These are phyloP conservation scores for Alternaria ethzedia DNA, from an alignment of 2,329 filamentous ascomycete genomes.

Conservation along the genomic window DNA sequence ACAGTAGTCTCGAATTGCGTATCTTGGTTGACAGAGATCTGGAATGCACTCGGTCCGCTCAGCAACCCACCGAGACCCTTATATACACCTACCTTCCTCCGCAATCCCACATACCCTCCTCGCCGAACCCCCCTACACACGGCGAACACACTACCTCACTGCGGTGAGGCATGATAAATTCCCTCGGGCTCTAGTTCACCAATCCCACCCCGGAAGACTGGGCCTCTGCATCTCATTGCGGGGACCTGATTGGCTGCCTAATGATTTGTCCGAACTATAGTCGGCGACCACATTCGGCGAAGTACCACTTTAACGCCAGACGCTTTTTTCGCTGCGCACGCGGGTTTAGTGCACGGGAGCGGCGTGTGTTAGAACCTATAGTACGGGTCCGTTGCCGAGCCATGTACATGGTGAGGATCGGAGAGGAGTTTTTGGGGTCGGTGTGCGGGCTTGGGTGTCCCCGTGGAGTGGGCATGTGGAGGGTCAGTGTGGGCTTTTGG, in stretches of 20 bases:
- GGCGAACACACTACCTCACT: not conserved
- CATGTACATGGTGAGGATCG: not conserved
- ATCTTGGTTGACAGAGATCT: not conserved
- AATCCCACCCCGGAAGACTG: not conserved
- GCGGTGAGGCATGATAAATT: not conserved
- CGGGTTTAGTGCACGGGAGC: conserved; percentile 9
- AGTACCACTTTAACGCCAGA: not conserved
- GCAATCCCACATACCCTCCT: not conserved
- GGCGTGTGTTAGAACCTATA: conserved; percentile 16
- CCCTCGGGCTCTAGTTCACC: not conserved
- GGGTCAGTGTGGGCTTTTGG: not conserved
- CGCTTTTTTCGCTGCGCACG: not conserved
- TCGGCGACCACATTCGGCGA: conserved; percentile 28
- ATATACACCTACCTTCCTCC: not conserved
- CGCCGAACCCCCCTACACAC: not conserved
- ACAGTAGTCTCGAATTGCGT: not conserved
- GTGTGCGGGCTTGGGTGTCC: not conserved
- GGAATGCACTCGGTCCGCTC: not conserved
- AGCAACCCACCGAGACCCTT: not conserved
- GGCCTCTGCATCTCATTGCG: not conserved
- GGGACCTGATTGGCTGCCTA: conserved; percentile 2
- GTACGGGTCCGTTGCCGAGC: conserved; percentile 6
- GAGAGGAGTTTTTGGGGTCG: not conserved
- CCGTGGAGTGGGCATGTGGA: not conserved
- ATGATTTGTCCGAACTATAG: conserved; percentile 18